Conservation (phyloP, 2,329 filamentous ascomycete species). For the Fusarium nematophilum region DNA sequence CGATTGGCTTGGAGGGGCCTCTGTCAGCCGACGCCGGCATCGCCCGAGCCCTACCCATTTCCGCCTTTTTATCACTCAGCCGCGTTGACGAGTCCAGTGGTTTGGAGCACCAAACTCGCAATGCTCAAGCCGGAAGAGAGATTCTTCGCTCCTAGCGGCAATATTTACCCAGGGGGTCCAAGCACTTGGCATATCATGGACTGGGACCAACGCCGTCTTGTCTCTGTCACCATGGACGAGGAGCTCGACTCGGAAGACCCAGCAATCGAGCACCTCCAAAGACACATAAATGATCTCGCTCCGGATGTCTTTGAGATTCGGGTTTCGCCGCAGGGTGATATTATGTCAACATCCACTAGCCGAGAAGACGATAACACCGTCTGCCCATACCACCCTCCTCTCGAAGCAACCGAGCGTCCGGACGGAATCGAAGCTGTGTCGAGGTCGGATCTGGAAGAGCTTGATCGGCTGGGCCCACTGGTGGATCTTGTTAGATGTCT, state of each 20-base stretch:
- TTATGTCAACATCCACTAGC: slow-evolving; percentile 36
- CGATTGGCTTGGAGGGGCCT: too few relatives aligned
- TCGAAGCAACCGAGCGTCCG: slow-evolving; percentile 32
- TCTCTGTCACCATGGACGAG: slow-evolving; percentile 46
- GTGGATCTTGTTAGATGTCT: slow-evolving; percentile 41
- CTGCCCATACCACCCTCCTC: slow-evolving; percentile 41
- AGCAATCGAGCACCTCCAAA: slow-evolving; percentile 41
- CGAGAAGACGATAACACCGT: slow-evolving; percentile 43
- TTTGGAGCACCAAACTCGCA: too few relatives aligned
- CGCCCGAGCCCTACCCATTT: too few relatives aligned
- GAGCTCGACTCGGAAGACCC: slow-evolving; percentile 32
- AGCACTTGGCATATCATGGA: slow-evolving; percentile 45
- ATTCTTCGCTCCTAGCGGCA: slow-evolving; percentile 11
- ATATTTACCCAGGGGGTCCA: slow-evolving; percentile 26
- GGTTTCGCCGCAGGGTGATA: slow-evolving; percentile 38
- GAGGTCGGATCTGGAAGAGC: slow-evolving; percentile 44
- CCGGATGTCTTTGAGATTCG: slow-evolving; percentile 37
- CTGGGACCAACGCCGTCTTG: slow-evolving; percentile 44
- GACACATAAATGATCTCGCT: slow-evolving; percentile 32
- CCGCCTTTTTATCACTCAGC: too few relatives aligned
- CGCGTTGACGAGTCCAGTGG: too few relatives aligned
- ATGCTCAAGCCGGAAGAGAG: slow-evolving; percentile 2
- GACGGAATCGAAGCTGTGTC: slow-evolving; percentile 29
- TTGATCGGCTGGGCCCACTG: slow-evolving; percentile 43
- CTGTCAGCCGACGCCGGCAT: too few relatives aligned